phyloP scores from a whole-genome alignment of 1,284 basidiomycete genomes.

The Inonotus hispidus region DNA sequence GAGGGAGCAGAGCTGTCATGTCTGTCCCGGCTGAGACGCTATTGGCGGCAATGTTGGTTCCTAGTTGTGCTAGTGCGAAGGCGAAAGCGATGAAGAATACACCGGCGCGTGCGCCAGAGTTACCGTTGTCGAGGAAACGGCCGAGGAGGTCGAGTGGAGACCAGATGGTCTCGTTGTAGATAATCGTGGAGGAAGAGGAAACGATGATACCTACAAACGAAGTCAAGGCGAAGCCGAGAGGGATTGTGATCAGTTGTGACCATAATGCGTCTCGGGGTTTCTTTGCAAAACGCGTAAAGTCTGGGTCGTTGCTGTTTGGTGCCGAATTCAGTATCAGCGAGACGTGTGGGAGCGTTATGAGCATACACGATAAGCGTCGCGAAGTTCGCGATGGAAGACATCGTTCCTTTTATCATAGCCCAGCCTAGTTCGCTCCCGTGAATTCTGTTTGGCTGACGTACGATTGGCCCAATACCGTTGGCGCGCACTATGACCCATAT shows the following conservation, averaged over 20 bases:
- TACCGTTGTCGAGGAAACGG: conserved; percentile 54
- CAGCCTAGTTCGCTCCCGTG: conserved; percentile 69
- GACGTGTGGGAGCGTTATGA: conserved; percentile 15
- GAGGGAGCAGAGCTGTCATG: conserved; percentile 73
- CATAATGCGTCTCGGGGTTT: conserved; percentile 62
- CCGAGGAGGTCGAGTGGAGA: conserved; percentile 71
- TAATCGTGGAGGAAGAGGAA: conserved; percentile 69
- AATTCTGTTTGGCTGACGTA: conserved; percentile 61
- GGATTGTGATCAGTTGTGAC: conserved; percentile 72
- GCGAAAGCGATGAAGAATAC: conserved; percentile 72
- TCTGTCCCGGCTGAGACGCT: conserved; percentile 83
- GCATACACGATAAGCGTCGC: conserved; percentile 65
- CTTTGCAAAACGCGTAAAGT: conserved; percentile 72
- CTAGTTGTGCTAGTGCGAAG: conserved; percentile 69
- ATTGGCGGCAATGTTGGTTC: conserved; percentile 82
- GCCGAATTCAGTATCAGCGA: not conserved
- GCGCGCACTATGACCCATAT: conserved; percentile 75
- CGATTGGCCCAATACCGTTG: conserved; percentile 75
- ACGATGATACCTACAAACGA: conserved; percentile 84
- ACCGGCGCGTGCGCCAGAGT: conserved; percentile 10
- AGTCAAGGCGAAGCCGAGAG: conserved; percentile 71
- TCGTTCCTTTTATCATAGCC: conserved; percentile 75
- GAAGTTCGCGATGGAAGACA: conserved; percentile 79
- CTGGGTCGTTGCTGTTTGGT: conserved; percentile 62
- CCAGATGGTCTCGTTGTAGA: conserved; percentile 79